Conservation (phyloP, 306 rosid genomes). For the Vigna angularis region DNA sequence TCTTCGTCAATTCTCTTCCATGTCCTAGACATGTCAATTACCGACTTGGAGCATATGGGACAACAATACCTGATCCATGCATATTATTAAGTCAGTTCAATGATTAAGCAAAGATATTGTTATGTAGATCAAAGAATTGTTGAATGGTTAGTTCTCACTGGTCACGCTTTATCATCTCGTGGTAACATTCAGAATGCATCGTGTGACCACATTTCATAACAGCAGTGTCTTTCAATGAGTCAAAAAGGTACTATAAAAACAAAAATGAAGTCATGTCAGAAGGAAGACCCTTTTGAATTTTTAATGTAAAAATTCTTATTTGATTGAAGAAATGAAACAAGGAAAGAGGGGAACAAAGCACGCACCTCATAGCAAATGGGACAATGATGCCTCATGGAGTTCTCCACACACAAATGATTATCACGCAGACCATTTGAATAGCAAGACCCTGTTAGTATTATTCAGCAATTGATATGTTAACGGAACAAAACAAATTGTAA, state of each 20-base stretch:
- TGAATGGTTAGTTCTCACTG: conserved; percentile 62
- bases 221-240: conserved; percentile 74
- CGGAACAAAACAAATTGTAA: conserved; percentile 13
- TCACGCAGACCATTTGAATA: conserved; percentile 70
- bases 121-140: neutral
- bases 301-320: neutral
- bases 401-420: conserved; percentile 91
- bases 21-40: conserved; percentile 77
- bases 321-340: conserved; percentile 25
- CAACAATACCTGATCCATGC: conserved; percentile 71
- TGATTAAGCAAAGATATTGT: conserved; percentile 6
- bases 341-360: conserved; percentile 29
- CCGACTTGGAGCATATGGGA: conserved; percentile 90
- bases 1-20: conserved; percentile 97
- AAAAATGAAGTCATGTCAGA: conserved; percentile 40
- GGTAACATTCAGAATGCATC: conserved; percentile 83
- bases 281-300: conserved; percentile 11
- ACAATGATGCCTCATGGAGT: conserved; percentile 98
- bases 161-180: conserved; percentile 77
- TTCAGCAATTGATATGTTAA: conserved; percentile 18
- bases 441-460: conserved; percentile 73
- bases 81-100: conserved; percentile 35
- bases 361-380: conserved; percentile 96
- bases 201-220: conserved; percentile 99
- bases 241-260: conserved; percentile 79